Percentiles rank a stretch among this genome's conserved stretches.
These are phyloP conservation scores for Xanthoconium separans DNA, from an alignment of 1,284 basidiomycete species.

Conservation along the genomic window DNA sequence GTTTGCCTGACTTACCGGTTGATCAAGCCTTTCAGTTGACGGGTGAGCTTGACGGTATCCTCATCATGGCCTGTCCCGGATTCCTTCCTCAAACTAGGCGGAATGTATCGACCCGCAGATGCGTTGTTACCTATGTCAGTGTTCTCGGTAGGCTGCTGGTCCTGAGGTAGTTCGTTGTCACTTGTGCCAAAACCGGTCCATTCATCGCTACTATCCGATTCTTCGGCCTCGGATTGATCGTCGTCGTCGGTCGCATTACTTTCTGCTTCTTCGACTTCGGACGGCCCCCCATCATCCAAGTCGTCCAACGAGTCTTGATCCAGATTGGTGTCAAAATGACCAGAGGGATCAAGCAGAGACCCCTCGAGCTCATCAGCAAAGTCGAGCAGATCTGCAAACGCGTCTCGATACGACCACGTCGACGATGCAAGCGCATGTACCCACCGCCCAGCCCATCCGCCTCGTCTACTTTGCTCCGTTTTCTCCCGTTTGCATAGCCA, in stretches of 20 bases:
- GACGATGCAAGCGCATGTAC: constrained; percentile 10
- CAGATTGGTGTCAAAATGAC: background rate
- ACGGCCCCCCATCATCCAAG: constrained; percentile 22
- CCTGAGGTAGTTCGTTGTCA: constrained; percentile 14
- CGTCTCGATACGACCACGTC: background rate
- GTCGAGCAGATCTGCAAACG: constrained; percentile 46
- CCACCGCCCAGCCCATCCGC: constrained; percentile 64
- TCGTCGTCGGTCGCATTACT: constrained; percentile 4
- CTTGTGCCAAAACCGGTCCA: constrained; percentile 27
- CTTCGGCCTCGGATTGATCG: constrained; percentile 7
- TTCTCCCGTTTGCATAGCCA: constrained; percentile 39
- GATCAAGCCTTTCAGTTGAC: constrained; percentile 84
- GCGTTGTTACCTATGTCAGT: background rate
- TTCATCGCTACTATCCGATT: constrained; percentile 6
- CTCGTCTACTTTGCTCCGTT: constrained; percentile 46
- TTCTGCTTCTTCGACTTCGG: constrained; percentile 29
- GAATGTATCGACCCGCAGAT: constrained; percentile 51
- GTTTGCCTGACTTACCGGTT: constrained; percentile 62
- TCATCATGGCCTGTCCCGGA: constrained; percentile 39
- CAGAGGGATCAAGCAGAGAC: constrained; percentile 3
- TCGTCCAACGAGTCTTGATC: background rate
- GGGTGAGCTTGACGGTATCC: constrained; percentile 62
- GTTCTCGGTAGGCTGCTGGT: constrained; percentile 14
- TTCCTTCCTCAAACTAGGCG: constrained; percentile 60
- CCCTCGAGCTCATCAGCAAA: constrained; percentile 42